phyloP scores from a whole-genome alignment of 192 early-diverging fungal species.

The Backusella westeae region DNA sequence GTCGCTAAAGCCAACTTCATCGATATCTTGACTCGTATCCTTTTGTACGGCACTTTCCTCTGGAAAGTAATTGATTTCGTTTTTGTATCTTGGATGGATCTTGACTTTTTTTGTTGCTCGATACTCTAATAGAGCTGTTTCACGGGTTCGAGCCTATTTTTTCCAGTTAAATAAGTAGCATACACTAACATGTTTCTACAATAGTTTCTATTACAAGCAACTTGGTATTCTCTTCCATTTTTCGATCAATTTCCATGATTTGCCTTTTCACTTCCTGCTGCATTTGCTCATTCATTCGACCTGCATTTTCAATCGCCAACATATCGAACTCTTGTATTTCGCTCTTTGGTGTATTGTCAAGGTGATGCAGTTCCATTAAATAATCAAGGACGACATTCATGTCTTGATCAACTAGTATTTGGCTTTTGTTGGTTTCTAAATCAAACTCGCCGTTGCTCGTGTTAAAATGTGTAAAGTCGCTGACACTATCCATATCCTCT shows the following conservation, averaged over 20 bases:
- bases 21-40: not conserved
- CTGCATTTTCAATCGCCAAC: not conserved
- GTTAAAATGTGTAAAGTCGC: too few relatives aligned
- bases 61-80: not conserved
- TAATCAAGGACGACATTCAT: not conserved
- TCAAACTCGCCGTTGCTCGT: not conserved
- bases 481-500: too few relatives aligned
- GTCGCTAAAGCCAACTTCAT: too few relatives aligned
- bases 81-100: not conserved
- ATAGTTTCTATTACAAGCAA: not conserved
- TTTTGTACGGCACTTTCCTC: not conserved
- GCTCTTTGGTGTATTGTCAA: not conserved
- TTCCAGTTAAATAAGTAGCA: not conserved
- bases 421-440: not conserved
- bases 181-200: not conserved
- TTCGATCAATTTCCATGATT: not conserved
- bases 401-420: not conserved
- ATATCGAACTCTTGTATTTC: not conserved
- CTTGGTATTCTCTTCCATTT: not conserved
- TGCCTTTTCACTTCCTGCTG: not conserved
- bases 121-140: not conserved
- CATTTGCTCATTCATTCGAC: slow-evolving; percentile 7
- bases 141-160: not conserved
- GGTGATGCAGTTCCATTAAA: not conserved
- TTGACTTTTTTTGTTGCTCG: not conserved